A percentile compares a stretch with the other conserved stretches of the same genome.
These are phyloP conservation scores for Flaveria robusta DNA, from an alignment of 129 eudicot species.

Conservation along the genomic window DNA sequence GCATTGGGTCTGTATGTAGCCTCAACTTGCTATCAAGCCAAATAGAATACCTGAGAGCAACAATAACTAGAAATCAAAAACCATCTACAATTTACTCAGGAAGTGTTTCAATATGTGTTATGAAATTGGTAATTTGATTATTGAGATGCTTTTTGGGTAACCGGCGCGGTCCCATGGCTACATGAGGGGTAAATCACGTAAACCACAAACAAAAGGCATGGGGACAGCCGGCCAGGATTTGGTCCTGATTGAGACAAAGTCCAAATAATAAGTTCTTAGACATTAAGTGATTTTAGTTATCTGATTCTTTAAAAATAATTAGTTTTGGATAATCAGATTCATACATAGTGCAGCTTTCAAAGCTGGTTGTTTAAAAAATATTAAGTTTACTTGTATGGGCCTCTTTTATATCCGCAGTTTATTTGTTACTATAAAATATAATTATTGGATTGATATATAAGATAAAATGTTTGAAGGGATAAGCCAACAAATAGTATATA, in stretches of 20 bases:
- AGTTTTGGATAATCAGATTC: no score
- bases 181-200: not conserved
- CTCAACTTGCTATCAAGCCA: constrained; percentile 99
- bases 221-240: no score
- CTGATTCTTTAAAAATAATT: not conserved
- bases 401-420: no score
- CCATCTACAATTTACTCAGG: not conserved
- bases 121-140: not conserved
- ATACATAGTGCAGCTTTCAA: no score
- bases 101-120: not conserved
- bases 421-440: not conserved
- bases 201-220: not conserved
- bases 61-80: not conserved
- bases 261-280: not conserved
- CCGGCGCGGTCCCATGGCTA: not conserved
- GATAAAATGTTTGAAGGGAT: not conserved
- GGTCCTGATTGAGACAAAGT: no score
- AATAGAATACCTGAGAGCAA: constrained; percentile 72
- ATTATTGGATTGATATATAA: not conserved
- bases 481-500: not conserved
- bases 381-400: not conserved
- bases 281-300: not conserved
- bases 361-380: no score
- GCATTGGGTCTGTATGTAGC: constrained; percentile 84
- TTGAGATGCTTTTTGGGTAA: not conserved